Conservation (phyloP, 176 grass and related monocot genomes). For the Stipa capillata region DNA sequence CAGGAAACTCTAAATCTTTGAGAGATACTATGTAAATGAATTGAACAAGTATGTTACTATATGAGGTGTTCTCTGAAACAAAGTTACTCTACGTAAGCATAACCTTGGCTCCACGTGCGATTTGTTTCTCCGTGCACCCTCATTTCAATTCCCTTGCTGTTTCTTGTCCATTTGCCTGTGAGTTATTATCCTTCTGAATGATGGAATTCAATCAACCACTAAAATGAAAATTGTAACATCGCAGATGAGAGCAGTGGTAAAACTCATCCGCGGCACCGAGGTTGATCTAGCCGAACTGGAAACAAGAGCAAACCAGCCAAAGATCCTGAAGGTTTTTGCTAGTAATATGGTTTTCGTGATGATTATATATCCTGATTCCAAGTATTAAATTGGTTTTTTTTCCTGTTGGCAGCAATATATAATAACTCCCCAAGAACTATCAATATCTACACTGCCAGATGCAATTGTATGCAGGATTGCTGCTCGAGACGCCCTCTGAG, state of each 20-base stretch:
- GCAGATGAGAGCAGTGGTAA: constrained; percentile 63
- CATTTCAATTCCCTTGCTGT: neutral
- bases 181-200: neutral
- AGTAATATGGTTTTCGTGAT: neutral
- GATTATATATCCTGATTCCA: neutral
- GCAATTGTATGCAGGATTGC: constrained; percentile 73
- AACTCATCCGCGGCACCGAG: constrained; percentile 54
- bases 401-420: constrained; percentile 63
- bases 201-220: neutral
- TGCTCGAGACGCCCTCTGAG: constrained; percentile 61
- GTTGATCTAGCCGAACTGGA: constrained; percentile 62
- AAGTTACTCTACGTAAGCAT: no score
- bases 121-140: neutral
- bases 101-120: no score
- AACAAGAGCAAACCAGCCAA: constrained; percentile 49
- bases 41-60: neutral
- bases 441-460: constrained; percentile 51
- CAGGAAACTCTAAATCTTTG: neutral
- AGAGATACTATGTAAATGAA: neutral
- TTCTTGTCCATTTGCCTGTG: neutral
- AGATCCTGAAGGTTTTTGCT: constrained; percentile 64
- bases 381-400: neutral
- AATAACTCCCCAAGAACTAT: constrained; percentile 72
- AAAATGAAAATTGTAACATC: neutral
- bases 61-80: no score